Evolutionary conservation across 2,329 filamentous ascomycete genomes (phyloP), one percentile per base, ranked within the genome.

Genomic region (Eutypella sp.): DNA sequence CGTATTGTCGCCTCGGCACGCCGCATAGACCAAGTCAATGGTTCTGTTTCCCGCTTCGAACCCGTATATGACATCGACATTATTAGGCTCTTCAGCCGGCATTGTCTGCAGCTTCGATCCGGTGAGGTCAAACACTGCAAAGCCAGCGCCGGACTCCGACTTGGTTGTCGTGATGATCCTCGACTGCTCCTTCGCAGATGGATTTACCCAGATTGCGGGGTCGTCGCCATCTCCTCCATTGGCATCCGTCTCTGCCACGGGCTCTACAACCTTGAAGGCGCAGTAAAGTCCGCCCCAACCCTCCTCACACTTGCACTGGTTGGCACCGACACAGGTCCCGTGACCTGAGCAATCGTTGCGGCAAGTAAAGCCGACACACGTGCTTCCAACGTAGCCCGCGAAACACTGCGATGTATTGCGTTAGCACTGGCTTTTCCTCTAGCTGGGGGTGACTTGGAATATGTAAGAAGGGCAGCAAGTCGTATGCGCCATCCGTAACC

Each of bases 141-240:
- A 64, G 0, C 76, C 75, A 6, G 74, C 68, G 1, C 73, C 74
- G 2, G 64, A 55, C 5, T 69, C 65, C 1, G 73, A 76, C 52
- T 78, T 78, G 11, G 71, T 74, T 0, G 75, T 78, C 0, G 73
- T 76, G 24, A 79, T 70, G 27, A 79, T 70, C 16, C 66, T 72
- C 5, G 75, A 78, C 40, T 68, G 56, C 1, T 66, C 64, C 0
- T 64, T 62, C 0, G 63, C 54, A 2, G 58, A 52, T 0, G 71
- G 69, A 1, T 70, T 72, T 42, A 75, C 69, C 72, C 71, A 75
- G 20, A 75, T 69, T 0, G 71, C 71, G 0, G 73, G 72, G 41
- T 75, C 72, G 29, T 75, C 71, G 0, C 72, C 70, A 20, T 75
- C 72, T 1, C 56, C 67, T 0, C 69, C 70, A 15, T 67, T 67